Evolutionary conservation across 2,329 filamentous ascomycete species (phyloP), one percentile per base, ranked within the genome.

Genomic region (Hymenoscyphus repandus): DNA sequence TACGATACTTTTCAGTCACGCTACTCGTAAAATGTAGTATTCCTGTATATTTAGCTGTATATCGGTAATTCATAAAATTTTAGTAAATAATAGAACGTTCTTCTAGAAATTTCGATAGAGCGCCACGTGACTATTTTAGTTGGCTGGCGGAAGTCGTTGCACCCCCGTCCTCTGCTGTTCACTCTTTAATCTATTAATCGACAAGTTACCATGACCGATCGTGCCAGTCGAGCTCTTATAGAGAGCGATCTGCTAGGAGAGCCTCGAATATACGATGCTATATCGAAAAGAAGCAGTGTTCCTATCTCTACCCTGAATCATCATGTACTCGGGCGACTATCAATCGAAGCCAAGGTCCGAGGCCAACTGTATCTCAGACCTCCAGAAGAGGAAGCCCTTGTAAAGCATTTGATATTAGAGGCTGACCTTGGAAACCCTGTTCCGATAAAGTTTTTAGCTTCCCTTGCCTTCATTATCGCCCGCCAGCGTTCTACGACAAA

Each of bases 341-440:
- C 58, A 27, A 61, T 39, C 41, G 50, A 65, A 51, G 53, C 60
- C 32, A 64, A 64, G 53, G 63, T 55, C 41, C 45, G 62, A 53
- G 36, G 43, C 47, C 51, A 65, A 55, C 56, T 57, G 50, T 65
- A 64, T 50, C 63, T 65, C 46, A 59, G 51, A 42, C 60, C 55
- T 7, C 53, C 31, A 22, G 59, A 64, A 58, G 61, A 62, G 60
- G 56, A 64, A 31, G 60, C 60, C 18, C 36, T 66, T 31, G 31
- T n/a, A 33, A 34, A 33, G 20, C 20, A 39, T 46, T 18, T 52
- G 11, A 37, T 39, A 45, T 4, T 38, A 45, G 42, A 42, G 39
- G 5, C 50, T 49, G 32, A 52, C 62, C 47, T 58, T 66, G 44
- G 50, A 17, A 39, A 51, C 30, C 49, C 34, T 30, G 15, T 51